Conservation (phyloP, 257 asterid genomes). For the Lithospermum erythrorhizon region DNA sequence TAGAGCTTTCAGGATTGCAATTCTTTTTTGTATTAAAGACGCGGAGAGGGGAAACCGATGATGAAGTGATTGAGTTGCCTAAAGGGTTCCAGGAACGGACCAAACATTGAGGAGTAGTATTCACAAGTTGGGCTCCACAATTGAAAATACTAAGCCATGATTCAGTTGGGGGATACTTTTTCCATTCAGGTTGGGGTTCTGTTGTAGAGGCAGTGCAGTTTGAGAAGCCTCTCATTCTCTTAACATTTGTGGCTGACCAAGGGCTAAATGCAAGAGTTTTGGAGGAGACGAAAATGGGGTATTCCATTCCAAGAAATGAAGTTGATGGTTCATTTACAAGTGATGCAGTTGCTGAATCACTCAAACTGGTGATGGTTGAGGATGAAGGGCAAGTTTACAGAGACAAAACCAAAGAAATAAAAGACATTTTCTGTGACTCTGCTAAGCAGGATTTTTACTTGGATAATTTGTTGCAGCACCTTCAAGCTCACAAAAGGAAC, state of each 20-base stretch:
- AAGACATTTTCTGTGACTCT: slow-evolving; percentile 5
- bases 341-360: slow-evolving; percentile 19
- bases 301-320: slow-evolving; percentile 18
- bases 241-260: slow-evolving; percentile 22
- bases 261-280: slow-evolving; percentile 16
- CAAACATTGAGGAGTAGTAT: slow-evolving; percentile 16
- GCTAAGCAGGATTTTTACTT: slow-evolving; percentile 11
- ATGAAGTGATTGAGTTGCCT: slow-evolving; percentile 9
- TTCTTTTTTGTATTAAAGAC: slow-evolving; percentile 22
- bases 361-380: slow-evolving; percentile 20
- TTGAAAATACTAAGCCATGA: slow-evolving; percentile 21
- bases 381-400: slow-evolving; percentile 20
- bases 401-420: slow-evolving; percentile 22
- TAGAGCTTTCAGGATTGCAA: slow-evolving; percentile 23
- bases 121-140: slow-evolving; percentile 30
- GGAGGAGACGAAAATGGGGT: slow-evolving; percentile 21
- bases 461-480: slow-evolving; percentile 11
- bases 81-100: slow-evolving; percentile 19
- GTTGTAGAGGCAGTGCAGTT: slow-evolving; percentile 23
- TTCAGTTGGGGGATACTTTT: slow-evolving; percentile 25
- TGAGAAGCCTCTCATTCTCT: slow-evolving; percentile 12
- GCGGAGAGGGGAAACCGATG: slow-evolving; percentile 13
- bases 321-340: slow-evolving; percentile 17
- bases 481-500: slow-evolving; percentile 4
- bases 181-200: slow-evolving; percentile 31